Evolutionary conservation across 768 basidiomycete genomes (phyloP).

Genomic region (Glaciozyma antarctica): DNA sequence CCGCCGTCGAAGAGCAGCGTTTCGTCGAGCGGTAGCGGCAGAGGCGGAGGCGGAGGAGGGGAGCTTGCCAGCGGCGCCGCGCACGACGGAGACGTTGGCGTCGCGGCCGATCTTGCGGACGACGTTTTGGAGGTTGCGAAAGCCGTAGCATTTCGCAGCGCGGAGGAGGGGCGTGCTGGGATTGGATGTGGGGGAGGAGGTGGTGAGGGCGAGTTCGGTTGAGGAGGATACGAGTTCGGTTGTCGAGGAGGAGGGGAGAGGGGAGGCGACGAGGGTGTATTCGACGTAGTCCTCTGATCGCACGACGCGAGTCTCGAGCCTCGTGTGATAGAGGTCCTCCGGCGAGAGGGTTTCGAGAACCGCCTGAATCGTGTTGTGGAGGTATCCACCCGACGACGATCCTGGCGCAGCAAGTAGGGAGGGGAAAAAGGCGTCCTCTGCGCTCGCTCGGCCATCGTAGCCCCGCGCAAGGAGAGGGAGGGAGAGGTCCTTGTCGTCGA

Average conservation of each 20-base stretch:
- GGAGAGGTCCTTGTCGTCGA: constrained; percentile 74
- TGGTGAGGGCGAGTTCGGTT: no score
- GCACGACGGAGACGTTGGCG: constrained; percentile 59
- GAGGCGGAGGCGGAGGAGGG: background rate
- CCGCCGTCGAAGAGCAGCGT: constrained; percentile 31
- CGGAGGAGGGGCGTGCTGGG: constrained; percentile 52
- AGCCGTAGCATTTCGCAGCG: constrained; percentile 93
- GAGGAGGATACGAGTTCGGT: background rate
- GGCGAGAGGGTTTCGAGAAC: constrained; percentile 38
- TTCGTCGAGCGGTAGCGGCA: constrained; percentile 10
- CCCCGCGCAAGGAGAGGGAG: constrained; percentile 49
- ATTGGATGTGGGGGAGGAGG: no score
- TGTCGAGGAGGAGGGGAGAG: background rate
- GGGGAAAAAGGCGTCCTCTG: constrained; percentile 21
- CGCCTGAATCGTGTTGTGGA: constrained; percentile 63
- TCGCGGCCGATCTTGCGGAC: constrained; percentile 87
- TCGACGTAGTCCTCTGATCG: constrained; percentile 41
- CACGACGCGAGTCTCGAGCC: constrained; percentile 36
- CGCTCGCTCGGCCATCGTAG: background rate
- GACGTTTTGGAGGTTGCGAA: constrained; percentile 92
- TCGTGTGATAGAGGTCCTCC: constrained; percentile 27
- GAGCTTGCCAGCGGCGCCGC: constrained; percentile 54
- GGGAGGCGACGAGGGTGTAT: constrained; percentile 24
- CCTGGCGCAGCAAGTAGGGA: constrained; percentile 52
- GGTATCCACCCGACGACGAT: constrained; percentile 83